Evolutionary conservation across 73 alveolate genomes (phyloP).

Genomic region (Paramecium sexaurelia): DNA sequence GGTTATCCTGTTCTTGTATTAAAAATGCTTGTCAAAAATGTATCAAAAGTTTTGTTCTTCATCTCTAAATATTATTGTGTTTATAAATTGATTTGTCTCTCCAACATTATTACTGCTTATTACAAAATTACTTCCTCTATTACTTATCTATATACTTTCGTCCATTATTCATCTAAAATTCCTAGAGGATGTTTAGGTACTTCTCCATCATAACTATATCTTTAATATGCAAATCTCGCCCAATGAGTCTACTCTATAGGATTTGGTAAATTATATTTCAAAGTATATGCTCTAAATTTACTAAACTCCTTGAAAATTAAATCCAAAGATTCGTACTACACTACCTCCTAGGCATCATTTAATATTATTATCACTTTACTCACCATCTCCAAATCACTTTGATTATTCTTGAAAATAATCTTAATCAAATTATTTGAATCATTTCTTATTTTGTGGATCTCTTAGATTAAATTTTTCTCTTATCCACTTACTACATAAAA

Average conservation of each 20-base stretch:
- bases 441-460: neutral
- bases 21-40: neutral
- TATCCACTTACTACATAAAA: constrained; percentile 35
- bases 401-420: constrained; percentile 2
- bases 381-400: neutral
- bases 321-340: neutral
- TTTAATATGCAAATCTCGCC: constrained; percentile 28
- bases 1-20: neutral
- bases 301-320: constrained; percentile 2
- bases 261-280: constrained; percentile 9
- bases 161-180: constrained; percentile 34
- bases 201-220: constrained; percentile 20
- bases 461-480: constrained; percentile 31
- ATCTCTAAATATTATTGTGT: constrained; percentile 30
- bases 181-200: constrained; percentile 30
- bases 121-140: constrained; percentile 19
- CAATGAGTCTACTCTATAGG: constrained; percentile 22
- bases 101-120: neutral
- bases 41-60: constrained; percentile 32
- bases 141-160: constrained; percentile 24
- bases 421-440: neutral
- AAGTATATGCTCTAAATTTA: neutral
- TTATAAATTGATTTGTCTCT: neutral
- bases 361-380: neutral
- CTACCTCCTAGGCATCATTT: constrained; percentile 37